Evolutionary conservation across 2,329 filamentous ascomycete genomes (phyloP).

Genomic region (Ramularia endophylla): DNA sequence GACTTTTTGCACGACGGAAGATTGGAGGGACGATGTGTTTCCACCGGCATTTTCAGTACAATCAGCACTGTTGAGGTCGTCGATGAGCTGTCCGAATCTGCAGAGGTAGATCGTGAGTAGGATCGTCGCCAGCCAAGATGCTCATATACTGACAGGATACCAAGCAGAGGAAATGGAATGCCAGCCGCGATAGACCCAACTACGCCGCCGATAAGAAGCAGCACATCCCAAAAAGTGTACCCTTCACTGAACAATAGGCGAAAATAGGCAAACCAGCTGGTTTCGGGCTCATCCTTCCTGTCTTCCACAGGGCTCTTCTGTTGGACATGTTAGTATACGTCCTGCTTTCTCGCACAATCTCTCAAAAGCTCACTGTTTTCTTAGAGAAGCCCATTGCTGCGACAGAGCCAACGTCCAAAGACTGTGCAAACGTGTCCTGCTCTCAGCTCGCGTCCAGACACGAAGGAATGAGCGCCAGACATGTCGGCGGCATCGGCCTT

Average conservation of each 20-base stretch:
- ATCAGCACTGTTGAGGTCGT: conserved; percentile 54
- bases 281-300: too few relatives aligned
- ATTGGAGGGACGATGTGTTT: conserved; percentile 33
- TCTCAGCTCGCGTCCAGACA: too few relatives aligned
- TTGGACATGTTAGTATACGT: not conserved
- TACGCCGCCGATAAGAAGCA: conserved; percentile 10
- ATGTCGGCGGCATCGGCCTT: conserved; percentile 11
- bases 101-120: too few relatives aligned
- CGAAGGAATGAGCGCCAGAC: not conserved
- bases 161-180: conserved; percentile 58
- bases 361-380: conserved; percentile 3
- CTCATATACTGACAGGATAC: conserved; percentile 40
- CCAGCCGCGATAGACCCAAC: conserved; percentile 46
- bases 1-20: conserved; percentile 51
- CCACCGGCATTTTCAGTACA: conserved; percentile 37
- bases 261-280: conserved; percentile 7
- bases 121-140: too few relatives aligned
- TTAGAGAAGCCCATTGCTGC: conserved; percentile 10
- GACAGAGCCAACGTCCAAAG: not conserved
- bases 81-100: conserved; percentile 55
- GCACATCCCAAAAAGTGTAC: conserved; percentile 10
- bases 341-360: not conserved
- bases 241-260: conserved; percentile 13
- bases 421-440: too few relatives aligned
- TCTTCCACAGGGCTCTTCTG: too few relatives aligned